Base-by-base conservation (phyloP, 306 rosid genomes). In the Alnus rubra region DNA sequence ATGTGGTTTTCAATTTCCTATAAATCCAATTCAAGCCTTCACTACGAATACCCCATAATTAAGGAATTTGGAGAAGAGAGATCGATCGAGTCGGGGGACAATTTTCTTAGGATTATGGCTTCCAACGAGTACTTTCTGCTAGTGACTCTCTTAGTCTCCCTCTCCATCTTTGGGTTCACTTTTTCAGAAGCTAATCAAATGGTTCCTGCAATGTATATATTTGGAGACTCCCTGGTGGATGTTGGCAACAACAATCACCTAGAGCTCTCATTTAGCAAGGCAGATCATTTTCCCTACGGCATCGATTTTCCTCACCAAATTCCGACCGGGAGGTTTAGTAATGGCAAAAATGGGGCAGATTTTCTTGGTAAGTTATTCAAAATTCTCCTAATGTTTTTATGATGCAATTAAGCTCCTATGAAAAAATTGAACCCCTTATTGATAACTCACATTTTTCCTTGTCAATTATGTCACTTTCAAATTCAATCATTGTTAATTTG, bases 311-410 rank as follows among this genome's bases (percentile, higher is more conserved):
- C 98, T 4, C 81, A 86, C 72, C 83, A 74, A 49, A 83, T 68
- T 53, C 88, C 93, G 2, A 79, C 81, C 8, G 96, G 96, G 4
- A 87, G 96, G 78, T 93, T 91, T 74, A 78, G 84, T 48, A 93
- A 93, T 75, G 98, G 96, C 84, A 91, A 87, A 80, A 93, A 93
- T 83, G 87, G 94, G 76, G 92, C 92, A 15, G 98, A 93, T 80
- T 83, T 87, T 73, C 73, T 91, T 48, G 91, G 97, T 91, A 71
- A 67, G 77, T 62, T 0, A 0, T 28, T 59, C 65, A 59, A 59
- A 59, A 10, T 59, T 18, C 52, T 49, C 14, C 13, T 49, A 49
- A 49, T 2, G 52, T 49, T 58, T 5, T 58, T 23, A 9, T 58
- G 13, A 58, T 49, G 14, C 14, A 49, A 48, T 10, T 2, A 39